These are phyloP conservation scores for Fusarium sp. DNA, from an alignment of 2,329 filamentous ascomycete genomes.

Conservation along the genomic window DNA sequence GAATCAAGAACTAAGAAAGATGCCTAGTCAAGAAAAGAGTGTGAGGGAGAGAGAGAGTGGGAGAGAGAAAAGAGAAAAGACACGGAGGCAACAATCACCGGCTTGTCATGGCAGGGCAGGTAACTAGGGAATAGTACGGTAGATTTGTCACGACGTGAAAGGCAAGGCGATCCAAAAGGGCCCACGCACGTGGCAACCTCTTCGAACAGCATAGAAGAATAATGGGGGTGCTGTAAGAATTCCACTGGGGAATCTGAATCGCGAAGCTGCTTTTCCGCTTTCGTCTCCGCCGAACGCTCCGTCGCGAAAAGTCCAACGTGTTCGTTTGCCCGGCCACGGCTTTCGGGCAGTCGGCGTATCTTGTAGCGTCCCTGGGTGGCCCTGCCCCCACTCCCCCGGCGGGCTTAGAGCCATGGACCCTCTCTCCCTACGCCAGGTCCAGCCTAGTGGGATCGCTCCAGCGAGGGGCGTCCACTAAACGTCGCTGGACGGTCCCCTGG, in stretches of 20 bases:
- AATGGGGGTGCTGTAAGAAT: constrained; percentile 3
- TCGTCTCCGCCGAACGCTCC: constrained; percentile 11
- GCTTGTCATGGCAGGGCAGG: constrained; percentile 47
- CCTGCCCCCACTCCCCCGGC: constrained; percentile 40
- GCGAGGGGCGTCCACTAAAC: background rate
- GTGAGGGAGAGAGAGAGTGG: constrained; percentile 22
- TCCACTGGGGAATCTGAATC: constrained; percentile 21
- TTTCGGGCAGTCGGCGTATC: constrained; percentile 40
- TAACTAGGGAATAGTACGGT: constrained; percentile 14
- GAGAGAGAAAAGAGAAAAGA: constrained; percentile 33
- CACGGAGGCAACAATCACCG: constrained; percentile 41
- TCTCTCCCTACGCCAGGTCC: background rate
- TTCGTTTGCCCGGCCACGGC: constrained; percentile 45
- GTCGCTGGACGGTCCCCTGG: constrained; percentile 31
- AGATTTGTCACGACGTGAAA: constrained; percentile 48
- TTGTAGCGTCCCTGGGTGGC: constrained; percentile 25
- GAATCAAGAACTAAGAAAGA: constrained; percentile 27
- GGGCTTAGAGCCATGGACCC: background rate
- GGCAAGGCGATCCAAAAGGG: constrained; percentile 48
- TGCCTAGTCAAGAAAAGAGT: constrained; percentile 30
- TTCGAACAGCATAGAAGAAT: constrained; percentile 23
- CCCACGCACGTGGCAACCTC: constrained; percentile 54
- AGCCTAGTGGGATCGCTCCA: background rate
- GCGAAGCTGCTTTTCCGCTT: constrained; percentile 23
- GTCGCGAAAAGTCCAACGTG: constrained; percentile 50